Evolutionary conservation across 805 yeast species (phyloP).

Genomic region (Zygotorulaspora sp.): DNA sequence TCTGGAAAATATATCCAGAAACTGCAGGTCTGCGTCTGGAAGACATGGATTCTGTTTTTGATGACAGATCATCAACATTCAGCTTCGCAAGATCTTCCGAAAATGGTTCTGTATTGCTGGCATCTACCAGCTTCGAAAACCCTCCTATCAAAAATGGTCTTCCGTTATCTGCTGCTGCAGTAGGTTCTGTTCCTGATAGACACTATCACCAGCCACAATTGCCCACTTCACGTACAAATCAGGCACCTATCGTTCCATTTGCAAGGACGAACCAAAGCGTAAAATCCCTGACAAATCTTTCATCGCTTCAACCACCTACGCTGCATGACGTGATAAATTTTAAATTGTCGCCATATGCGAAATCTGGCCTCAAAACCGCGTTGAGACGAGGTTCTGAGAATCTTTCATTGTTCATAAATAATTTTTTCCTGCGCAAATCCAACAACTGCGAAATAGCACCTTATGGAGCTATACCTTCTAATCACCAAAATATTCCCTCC

Average conservation of each 20-base stretch:
- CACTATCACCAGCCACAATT: not conserved
- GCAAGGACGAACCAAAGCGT: conserved; percentile 18
- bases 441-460: conserved; percentile 7
- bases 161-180: not conserved
- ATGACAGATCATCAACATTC: conserved; percentile 48
- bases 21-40: conserved; percentile 85
- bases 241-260: conserved; percentile 3
- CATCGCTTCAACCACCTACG: conserved; percentile 38
- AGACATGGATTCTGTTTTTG: conserved; percentile 88
- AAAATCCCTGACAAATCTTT: conserved; percentile 15
- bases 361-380: conserved; percentile 27
- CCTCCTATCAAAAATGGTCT: conserved; percentile 7
- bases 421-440: conserved; percentile 15
- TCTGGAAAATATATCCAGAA: conserved; percentile 74
- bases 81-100: conserved; percentile 25
- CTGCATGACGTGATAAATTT: conserved; percentile 36
- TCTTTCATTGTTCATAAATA: conserved; percentile 33
- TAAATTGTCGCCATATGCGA: conserved; percentile 32
- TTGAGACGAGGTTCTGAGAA: conserved; percentile 40
- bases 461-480: conserved; percentile 18
- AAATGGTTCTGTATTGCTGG: conserved; percentile 1
- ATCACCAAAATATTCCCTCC: too few relatives aligned
- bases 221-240: not conserved
- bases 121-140: conserved; percentile 6
- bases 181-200: conserved; percentile 11